A percentile compares a stretch with the other conserved stretches of the same genome.
Conservation (phyloP, 2,329 filamentous ascomycete genomes). For the Phyllosticta capitalensis region DNA sequence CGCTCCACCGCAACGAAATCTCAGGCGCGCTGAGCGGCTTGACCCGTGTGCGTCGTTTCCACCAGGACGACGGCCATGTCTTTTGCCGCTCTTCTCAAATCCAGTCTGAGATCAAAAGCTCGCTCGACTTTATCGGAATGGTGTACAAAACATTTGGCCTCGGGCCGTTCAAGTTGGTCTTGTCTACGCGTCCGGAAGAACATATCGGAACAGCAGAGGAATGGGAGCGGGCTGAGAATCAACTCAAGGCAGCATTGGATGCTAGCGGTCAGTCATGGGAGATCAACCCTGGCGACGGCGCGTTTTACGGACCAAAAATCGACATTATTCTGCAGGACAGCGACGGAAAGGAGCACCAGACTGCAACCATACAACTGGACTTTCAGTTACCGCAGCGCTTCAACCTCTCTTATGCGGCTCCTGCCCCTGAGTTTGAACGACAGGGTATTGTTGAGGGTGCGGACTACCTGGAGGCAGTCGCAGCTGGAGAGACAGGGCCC, state of each 20-base stretch:
- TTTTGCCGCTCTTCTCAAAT: conserved; percentile 79
- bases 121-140: conserved; percentile 63
- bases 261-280: conserved; percentile 59
- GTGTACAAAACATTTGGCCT: conserved; percentile 63
- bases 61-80: conserved; percentile 94
- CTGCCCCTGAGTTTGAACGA: conserved; percentile 51
- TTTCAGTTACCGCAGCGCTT: conserved; percentile 84
- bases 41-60: conserved; percentile 86
- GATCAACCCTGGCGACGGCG: conserved; percentile 71
- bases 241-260: conserved; percentile 54
- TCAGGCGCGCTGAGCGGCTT: conserved; percentile 85
- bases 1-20: conserved; percentile 89
- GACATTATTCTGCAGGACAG: conserved; percentile 69
- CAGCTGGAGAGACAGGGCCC: conserved; percentile 38
- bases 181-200: conserved; percentile 69
- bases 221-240: conserved; percentile 58
- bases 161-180: conserved; percentile 61
- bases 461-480: not conserved
- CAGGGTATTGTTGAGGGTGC: not conserved
- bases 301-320: conserved; percentile 89
- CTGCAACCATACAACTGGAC: conserved; percentile 80
- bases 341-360: conserved; percentile 78
- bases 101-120: conserved; percentile 60
- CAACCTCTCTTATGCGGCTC: conserved; percentile 62
- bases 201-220: conserved; percentile 67